Percentiles rank a stretch among this genome's conserved stretches.
Evolutionary conservation across 257 asterid genomes (phyloP).

Genomic region (Haberlea rhodopensis): DNA sequence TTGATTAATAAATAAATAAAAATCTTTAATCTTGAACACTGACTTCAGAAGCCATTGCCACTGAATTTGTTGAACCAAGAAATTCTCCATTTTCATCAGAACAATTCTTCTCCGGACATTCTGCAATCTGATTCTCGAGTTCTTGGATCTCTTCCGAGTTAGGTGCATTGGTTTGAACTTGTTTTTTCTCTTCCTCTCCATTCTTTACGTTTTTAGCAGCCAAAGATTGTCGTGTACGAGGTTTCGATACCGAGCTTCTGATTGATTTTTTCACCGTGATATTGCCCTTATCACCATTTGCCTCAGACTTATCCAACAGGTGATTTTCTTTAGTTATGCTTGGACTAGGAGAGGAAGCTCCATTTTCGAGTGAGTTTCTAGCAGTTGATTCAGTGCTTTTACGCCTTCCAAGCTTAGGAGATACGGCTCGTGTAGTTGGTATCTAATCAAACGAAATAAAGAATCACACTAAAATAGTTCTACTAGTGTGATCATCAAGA

Average conservation of each 20-base stretch:
- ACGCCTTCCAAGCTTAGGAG: slow-evolving; percentile 83
- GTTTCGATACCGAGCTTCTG: slow-evolving; percentile 43
- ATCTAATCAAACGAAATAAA: slow-evolving; percentile 36
- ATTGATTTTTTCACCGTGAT: slow-evolving; percentile 30
- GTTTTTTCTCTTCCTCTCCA: slow-evolving; percentile 26
- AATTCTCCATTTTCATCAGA: slow-evolving; percentile 21
- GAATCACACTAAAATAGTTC: slow-evolving; percentile 2
- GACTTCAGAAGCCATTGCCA: slow-evolving; percentile 35
- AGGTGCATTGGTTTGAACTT: slow-evolving; percentile 20
- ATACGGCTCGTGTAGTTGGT: slow-evolving; percentile 71
- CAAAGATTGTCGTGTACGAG: slow-evolving; percentile 31
- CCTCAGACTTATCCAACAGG: slow-evolving; percentile 38
- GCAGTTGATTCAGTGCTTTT: slow-evolving; percentile 34
- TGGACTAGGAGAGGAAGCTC: slow-evolving; percentile 44
- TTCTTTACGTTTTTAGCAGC: slow-evolving; percentile 34
- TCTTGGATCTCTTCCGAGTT: slow-evolving; percentile 29
- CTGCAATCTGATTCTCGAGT: slow-evolving; percentile 23
- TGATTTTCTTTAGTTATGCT: slow-evolving; percentile 28
- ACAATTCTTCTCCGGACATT: slow-evolving; percentile 20
- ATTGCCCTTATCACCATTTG: slow-evolving; percentile 28
- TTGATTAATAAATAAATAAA: not conserved
- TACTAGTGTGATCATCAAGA: not conserved
- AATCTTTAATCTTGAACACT: slow-evolving; percentile 43
- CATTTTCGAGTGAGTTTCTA: slow-evolving; percentile 36
- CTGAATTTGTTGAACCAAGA: slow-evolving; percentile 23